Percentiles rank a stretch among this genome's conserved stretches.
Evolutionary conservation across 169 alveolate genomes (phyloP).

Genomic region (Neospora caninum): DNA sequence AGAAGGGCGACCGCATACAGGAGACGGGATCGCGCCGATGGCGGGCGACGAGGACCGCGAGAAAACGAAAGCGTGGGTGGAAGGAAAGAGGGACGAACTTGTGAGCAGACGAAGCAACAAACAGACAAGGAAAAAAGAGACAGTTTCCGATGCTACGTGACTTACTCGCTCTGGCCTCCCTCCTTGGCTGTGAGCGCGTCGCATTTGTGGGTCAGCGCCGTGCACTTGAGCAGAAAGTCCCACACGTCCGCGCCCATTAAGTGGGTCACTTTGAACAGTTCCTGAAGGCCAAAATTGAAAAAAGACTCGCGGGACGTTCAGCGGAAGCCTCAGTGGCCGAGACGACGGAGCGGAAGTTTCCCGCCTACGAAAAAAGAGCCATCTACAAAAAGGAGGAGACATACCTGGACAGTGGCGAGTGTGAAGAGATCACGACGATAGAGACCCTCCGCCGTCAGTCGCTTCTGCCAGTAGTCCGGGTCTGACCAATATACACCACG

Average conservation of each 20-base stretch:
- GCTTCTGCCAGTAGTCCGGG: constrained; percentile 72
- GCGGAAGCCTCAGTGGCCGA: too few relatives aligned
- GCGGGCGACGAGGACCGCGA: background rate
- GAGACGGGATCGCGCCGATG: background rate
- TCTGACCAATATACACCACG: constrained; percentile 69
- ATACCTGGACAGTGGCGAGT: constrained; percentile 71
- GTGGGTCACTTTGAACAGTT: constrained; percentile 66
- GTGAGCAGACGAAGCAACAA: background rate
- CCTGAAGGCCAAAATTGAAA: background rate
- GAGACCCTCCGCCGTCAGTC: constrained; percentile 54
- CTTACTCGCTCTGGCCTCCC: background rate
- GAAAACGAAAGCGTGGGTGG: background rate
- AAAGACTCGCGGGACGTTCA: background rate
- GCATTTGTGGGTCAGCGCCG: constrained; percentile 70
- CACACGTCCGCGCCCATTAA: constrained; percentile 73
- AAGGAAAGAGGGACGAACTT: background rate
- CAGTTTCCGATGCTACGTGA: background rate
- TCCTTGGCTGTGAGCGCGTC: constrained; percentile 68
- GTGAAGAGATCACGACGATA: constrained; percentile 68
- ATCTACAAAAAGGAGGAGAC: too few relatives aligned
- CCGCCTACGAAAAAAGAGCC: too few relatives aligned
- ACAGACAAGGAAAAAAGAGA: background rate
- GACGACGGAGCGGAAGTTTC: too few relatives aligned
- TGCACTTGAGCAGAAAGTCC: constrained; percentile 70
- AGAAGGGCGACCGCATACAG: background rate